Evolutionary conservation across 2,329 filamentous ascomycete species (phyloP), one percentile per base, ranked within the genome.

Genomic region (Neocatenulostroma microsporum): DNA sequence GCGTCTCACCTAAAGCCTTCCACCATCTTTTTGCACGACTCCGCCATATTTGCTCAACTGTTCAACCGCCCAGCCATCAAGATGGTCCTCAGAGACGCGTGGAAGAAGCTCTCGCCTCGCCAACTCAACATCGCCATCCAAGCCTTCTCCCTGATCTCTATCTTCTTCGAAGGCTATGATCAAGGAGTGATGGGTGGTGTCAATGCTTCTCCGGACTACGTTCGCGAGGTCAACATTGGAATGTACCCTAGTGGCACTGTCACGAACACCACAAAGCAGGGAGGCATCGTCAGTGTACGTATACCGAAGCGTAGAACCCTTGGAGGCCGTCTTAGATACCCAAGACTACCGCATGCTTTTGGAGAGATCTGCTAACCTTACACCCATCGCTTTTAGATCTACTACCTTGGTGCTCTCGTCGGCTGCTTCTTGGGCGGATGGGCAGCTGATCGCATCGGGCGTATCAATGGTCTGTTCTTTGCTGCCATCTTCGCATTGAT

Each of bases 211-310:
- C 62, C 62, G 1, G 49, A 55, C 32, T 69, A 64, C 49, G 58
- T 68, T 15, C 45, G 49, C 10, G 56, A 62, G 47, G 66, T 70
- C 7, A 62, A 62, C 29, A 71, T 73, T 30, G 69, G 70, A 12
- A 32, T 42, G 8, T 19, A 29, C 13, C 31, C 61, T 1, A 62
- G 68, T 44, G 69, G 66, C 19, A 63, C 58, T 3, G 62, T 72
- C 19, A 73, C 68, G 9, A 54, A 69, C 46, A 61, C 62, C 10
- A 62, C 64, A 3, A 66, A 72, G 40, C 66, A 73, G 48, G 70
- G 70, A 6, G 70, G 70, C 24, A 64, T 73, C 30, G 67, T 70
- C 13, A 67, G 69, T n/a, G 60, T 70, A n/a, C n/a, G n/a, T n/a
- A n/a, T n/a, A n/a, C n/a, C n/a, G n/a, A n/a, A n/a, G n/a, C n/a